phyloP scores from a whole-genome alignment of 1,139 yeast genomes.

The Spencermartinsiella ligniputridi region DNA sequence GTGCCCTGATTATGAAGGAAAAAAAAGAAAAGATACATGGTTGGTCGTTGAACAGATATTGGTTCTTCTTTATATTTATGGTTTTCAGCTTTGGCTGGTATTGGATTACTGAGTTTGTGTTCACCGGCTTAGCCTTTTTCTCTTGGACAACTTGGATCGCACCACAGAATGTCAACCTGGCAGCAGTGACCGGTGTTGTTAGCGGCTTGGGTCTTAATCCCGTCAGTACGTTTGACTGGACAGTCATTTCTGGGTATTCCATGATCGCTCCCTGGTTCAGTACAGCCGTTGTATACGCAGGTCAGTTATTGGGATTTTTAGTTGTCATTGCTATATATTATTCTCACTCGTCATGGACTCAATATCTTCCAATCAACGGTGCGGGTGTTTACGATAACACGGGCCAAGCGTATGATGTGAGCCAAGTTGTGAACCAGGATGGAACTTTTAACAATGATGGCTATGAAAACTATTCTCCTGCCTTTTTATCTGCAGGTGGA shows the following conservation, averaged over 20 bases:
- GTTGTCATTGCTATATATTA: slow-evolving; percentile 40
- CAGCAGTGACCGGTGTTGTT: slow-evolving; percentile 52
- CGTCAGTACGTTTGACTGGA: slow-evolving; percentile 50
- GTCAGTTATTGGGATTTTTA: slow-evolving; percentile 40
- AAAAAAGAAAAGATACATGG: slow-evolving; percentile 39
- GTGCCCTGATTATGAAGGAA: slow-evolving; percentile 43
- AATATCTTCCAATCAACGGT: slow-evolving; percentile 50
- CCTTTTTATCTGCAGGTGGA: slow-evolving; percentile 38
- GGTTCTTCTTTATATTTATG: slow-evolving; percentile 41
- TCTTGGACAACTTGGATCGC: slow-evolving; percentile 63
- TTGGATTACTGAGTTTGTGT: slow-evolving; percentile 55
- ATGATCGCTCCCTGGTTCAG: slow-evolving; percentile 45
- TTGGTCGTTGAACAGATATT: slow-evolving; percentile 46
- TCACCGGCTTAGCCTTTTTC: slow-evolving; percentile 47
- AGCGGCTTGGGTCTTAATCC: slow-evolving; percentile 55
- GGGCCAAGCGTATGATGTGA: slow-evolving; percentile 41
- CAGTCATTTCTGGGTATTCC: slow-evolving; percentile 31
- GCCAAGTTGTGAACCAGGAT: slow-evolving; percentile 37
- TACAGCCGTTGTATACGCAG: slow-evolving; percentile 39
- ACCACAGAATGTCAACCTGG: slow-evolving; percentile 51
- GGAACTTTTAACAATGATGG: slow-evolving; percentile 31
- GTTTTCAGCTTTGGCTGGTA: slow-evolving; percentile 43
- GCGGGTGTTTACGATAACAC: slow-evolving; percentile 43
- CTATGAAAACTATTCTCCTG: slow-evolving; percentile 40
- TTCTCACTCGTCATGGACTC: slow-evolving; percentile 49